Evolutionary conservation across 129 eudicot species (phyloP).

Genomic region (Tagetes patula): DNA sequence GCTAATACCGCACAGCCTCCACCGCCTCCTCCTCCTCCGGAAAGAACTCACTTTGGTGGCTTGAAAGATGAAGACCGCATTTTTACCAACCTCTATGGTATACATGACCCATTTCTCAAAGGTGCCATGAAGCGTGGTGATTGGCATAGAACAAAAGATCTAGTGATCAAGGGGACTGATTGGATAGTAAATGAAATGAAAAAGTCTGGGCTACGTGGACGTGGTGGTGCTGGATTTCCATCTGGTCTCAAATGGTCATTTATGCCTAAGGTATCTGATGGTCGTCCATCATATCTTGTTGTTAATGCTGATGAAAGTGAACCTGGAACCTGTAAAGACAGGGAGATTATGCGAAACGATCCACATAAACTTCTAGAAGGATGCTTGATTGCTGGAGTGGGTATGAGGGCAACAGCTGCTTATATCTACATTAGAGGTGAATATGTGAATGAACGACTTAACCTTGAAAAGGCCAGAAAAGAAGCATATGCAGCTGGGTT

Average conservation of each 20-base stretch:
- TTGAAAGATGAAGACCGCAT: conserved; percentile 96
- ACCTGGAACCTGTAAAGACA: conserved; percentile 96
- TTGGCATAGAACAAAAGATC: conserved; percentile 92
- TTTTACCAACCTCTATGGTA: conserved; percentile 82
- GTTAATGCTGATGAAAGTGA: conserved; percentile 99
- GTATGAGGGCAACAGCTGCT: conserved; percentile 91
- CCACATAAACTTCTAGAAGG: conserved; percentile 96
- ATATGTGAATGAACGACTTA: conserved; percentile 79
- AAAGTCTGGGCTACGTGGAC: conserved; percentile 94
- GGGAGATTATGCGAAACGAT: conserved; percentile 94
- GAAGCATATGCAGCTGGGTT: conserved; percentile 96
- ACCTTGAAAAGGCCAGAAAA: conserved; percentile 73
- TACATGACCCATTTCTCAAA: conserved; percentile 92
- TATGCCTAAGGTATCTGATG: conserved; percentile 94
- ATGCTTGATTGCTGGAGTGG: conserved; percentile 87
- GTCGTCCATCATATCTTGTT: conserved; percentile 94
- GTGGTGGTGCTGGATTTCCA: conserved; percentile 99
- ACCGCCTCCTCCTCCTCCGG: conserved; percentile 85
- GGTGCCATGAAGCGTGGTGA: conserved; percentile 98
- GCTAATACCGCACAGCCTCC: conserved; percentile 62
- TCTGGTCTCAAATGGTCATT: conserved; percentile 98
- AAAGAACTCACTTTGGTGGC: conserved; percentile 95
- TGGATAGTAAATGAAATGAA: conserved; percentile 98
- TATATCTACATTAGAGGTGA: conserved; percentile 95
- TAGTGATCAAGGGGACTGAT: conserved; percentile 87